phyloP scores from a whole-genome alignment of 2,329 filamentous ascomycete genomes.

The Sarocladium kiliense region DNA sequence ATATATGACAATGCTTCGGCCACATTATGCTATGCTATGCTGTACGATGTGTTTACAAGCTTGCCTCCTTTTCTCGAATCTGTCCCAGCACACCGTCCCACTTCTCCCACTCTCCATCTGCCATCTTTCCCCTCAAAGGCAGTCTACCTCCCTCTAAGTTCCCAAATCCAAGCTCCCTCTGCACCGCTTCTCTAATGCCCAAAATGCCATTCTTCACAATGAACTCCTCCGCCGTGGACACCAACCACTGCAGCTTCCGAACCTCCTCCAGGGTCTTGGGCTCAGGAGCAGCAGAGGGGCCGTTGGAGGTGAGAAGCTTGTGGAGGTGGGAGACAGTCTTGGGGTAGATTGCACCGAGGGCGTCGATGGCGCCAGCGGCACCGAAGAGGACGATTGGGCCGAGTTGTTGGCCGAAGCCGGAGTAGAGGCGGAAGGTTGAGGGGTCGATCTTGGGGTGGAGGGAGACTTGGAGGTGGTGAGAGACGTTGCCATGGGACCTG shows the following conservation, averaged over 20 bases:
- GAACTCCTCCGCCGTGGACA: constrained; percentile 57
- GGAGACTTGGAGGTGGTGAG: constrained; percentile 58
- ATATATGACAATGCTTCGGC: too few relatives aligned
- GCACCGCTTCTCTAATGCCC: constrained; percentile 60
- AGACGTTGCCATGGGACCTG: constrained; percentile 58
- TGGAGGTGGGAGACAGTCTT: constrained; percentile 55
- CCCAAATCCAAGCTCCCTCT: constrained; percentile 51
- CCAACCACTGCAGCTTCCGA: constrained; percentile 53
- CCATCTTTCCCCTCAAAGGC: constrained; percentile 51
- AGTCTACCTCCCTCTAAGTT: constrained; percentile 53
- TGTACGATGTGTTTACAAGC: too few relatives aligned
- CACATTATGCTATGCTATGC: too few relatives aligned
- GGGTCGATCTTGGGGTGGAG: constrained; percentile 57
- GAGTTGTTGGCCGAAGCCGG: constrained; percentile 62
- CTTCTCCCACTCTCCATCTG: constrained; percentile 31
- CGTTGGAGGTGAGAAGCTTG: constrained; percentile 28
- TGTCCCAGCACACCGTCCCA: constrained; percentile 13
- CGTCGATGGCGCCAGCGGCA: constrained; percentile 62
- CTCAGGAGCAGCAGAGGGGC: constrained; percentile 26
- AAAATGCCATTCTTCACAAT: constrained; percentile 56
- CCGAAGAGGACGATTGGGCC: constrained; percentile 58
- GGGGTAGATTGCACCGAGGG: constrained; percentile 60
- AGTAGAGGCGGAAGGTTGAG: constrained; percentile 56
- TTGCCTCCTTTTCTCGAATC: constrained; percentile 15
- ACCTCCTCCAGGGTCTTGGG: constrained; percentile 45